A percentile compares a stretch with the other conserved stretches of the same genome.
Evolutionary conservation across 2,329 filamentous ascomycete species (phyloP).

Genomic region (Diaporthe sp.): DNA sequence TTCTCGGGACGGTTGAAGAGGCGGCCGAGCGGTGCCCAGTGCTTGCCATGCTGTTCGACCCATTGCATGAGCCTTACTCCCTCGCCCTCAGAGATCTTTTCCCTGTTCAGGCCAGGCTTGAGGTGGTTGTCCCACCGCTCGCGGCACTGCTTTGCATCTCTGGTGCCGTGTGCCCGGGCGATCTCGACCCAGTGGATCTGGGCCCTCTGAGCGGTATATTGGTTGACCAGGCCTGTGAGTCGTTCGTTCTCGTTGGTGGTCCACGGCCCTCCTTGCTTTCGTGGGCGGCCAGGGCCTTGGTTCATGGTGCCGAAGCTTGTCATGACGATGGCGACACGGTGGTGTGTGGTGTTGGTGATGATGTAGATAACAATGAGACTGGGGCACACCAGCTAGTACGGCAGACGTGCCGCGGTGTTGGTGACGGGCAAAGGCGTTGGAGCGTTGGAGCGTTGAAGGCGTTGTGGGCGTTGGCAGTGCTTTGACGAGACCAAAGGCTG

Average conservation of each 20-base stretch:
- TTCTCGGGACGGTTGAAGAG: slow-evolving; percentile 88
- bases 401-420: neutral
- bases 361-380: slow-evolving; percentile 4
- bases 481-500: slow-evolving; percentile 2
- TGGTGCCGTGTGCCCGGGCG: slow-evolving; percentile 79
- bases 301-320: neutral
- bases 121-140: slow-evolving; percentile 96
- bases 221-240: neutral
- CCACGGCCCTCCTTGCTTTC: slow-evolving; percentile 28
- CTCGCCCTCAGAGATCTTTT: slow-evolving; percentile 75
- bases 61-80: slow-evolving; percentile 81
- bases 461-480: slow-evolving; percentile 3
- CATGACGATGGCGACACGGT: slow-evolving; percentile 3
- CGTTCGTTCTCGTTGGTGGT: neutral
- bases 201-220: neutral
- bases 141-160: slow-evolving; percentile 94
- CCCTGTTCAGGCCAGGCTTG: slow-evolving; percentile 65
- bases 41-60: slow-evolving; percentile 84
- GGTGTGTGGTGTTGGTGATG: neutral
- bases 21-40: slow-evolving; percentile 92
- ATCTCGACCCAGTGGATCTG: slow-evolving; percentile 86
- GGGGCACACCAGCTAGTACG: neutral
- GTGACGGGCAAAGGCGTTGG: neutral
- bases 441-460: neutral
- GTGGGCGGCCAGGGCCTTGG: slow-evolving; percentile 19